Evolutionary conservation across 169 alveolate genomes (phyloP).

Genomic region (Plasmodium ovale): DNA sequence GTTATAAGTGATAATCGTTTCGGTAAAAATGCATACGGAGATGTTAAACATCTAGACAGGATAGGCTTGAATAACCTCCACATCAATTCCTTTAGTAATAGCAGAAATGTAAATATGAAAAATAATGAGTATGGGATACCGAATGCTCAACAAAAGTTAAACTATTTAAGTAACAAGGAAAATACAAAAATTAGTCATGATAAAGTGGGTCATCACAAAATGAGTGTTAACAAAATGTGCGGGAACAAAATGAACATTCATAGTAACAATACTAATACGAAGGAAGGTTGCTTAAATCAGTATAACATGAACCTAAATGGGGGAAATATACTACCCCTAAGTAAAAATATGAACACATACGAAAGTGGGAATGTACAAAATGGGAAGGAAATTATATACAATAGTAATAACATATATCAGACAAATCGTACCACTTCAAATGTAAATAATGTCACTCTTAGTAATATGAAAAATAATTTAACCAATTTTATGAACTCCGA

Average conservation of each 20-base stretch:
- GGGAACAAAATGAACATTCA: background rate
- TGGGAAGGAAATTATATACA: conserved; percentile 19
- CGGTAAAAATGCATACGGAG: conserved; percentile 20
- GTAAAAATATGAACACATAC: conserved; percentile 1
- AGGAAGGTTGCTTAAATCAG: background rate
- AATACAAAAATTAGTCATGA: background rate
- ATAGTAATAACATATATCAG: conserved; percentile 28
- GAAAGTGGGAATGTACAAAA: conserved; percentile 2
- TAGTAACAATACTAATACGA: background rate
- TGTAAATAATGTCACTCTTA: background rate
- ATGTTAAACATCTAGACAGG: conserved; percentile 19
- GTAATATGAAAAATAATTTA: conserved; percentile 5
- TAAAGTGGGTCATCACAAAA: background rate
- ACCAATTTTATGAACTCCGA: conserved; percentile 15
- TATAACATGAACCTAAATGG: conserved; percentile 1
- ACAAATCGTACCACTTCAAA: background rate
- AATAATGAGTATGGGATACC: conserved; percentile 2
- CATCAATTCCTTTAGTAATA: conserved; percentile 46
- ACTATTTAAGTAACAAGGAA: conserved; percentile 1
- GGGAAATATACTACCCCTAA: background rate
- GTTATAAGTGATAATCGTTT: background rate
- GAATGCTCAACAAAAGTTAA: conserved; percentile 15
- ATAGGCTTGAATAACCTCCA: background rate
- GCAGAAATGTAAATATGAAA: conserved; percentile 26
- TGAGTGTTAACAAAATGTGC: background rate